phyloP scores from a whole-genome alignment of 78 protist species.

The Dictyostelium citrinum region DNA sequence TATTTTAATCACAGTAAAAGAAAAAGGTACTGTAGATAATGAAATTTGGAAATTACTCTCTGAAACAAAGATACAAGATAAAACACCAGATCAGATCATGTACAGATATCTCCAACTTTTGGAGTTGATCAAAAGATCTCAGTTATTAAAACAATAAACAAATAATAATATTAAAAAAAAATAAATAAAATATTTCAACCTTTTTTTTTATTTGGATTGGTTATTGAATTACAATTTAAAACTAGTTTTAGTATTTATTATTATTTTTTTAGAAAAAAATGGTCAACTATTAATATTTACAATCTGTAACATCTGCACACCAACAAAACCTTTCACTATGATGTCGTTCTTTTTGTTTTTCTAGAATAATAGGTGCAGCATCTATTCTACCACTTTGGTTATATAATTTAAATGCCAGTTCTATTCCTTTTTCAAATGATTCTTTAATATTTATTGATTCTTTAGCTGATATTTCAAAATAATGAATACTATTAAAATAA shows the following conservation, averaged over 20 bases:
- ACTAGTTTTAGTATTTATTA: too few species aligned
- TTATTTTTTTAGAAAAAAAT: too few species aligned
- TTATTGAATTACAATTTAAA: neutral
- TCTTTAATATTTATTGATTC: neutral
- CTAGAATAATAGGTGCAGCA: too few species aligned
- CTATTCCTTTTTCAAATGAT: neutral
- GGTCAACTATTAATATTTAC: too few species aligned
- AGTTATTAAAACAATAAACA: neutral
- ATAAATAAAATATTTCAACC: neutral
- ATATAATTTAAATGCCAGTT: neutral
- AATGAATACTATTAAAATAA: too few species aligned
- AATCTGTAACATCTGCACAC: too few species aligned
- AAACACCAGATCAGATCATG: slow-evolving; percentile 23
- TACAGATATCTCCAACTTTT: slow-evolving; percentile 28
- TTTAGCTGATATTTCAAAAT: neutral
- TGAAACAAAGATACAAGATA: neutral
- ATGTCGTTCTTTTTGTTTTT: too few species aligned
- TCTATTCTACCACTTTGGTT: too few species aligned
- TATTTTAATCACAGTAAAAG: slow-evolving; percentile 30
- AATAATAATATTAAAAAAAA: neutral
- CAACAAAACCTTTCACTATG: too few species aligned
- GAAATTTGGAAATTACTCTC: slow-evolving; percentile 32
- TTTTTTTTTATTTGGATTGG: neutral
- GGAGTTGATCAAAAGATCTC: slow-evolving; percentile 8
- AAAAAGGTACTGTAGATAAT: neutral